These are phyloP conservation scores for Colletotrichum paranaense DNA, from an alignment of 2,329 filamentous ascomycete species.

Conservation along the genomic window DNA sequence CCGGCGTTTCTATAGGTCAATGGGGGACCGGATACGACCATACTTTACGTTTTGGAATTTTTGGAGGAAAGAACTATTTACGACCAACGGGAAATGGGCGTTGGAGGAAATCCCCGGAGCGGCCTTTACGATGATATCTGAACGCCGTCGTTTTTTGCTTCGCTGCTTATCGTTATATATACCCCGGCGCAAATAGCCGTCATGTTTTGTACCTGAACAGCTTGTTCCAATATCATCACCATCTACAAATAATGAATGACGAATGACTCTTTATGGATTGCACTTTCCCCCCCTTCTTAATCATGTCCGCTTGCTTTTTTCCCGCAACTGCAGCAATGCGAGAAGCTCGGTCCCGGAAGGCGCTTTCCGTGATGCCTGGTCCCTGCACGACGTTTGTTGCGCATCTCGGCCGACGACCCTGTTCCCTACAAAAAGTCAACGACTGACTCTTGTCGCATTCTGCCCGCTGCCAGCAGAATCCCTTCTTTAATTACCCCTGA, in stretches of 20 bases:
- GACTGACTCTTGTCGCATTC: constrained; percentile 15
- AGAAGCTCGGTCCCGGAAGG: not conserved
- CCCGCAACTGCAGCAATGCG: not conserved
- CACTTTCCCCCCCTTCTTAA: not conserved
- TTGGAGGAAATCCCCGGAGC: not conserved
- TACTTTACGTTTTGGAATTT: constrained; percentile 14
- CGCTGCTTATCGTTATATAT: constrained; percentile 31
- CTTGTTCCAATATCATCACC: not conserved
- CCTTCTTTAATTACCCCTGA: not conserved
- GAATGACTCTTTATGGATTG: constrained; percentile 25
- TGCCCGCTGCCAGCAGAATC: not conserved
- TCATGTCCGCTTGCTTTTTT: not conserved
- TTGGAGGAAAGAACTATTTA: constrained; percentile 26
- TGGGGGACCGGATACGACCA: constrained; percentile 3
- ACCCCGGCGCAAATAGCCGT: constrained; percentile 36
- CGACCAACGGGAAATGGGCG: constrained; percentile 33
- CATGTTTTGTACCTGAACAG: constrained; percentile 13
- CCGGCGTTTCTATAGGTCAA: constrained; percentile 23
- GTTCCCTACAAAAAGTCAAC: constrained; percentile 7
- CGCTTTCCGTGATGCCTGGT: not conserved
- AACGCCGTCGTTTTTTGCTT: constrained; percentile 11
- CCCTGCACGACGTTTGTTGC: constrained; percentile 5
- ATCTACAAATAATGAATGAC: not conserved
- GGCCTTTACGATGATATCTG: constrained; percentile 11
- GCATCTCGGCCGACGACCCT: not conserved